phyloP scores from a whole-genome alignment of 2,329 filamentous ascomycete species.

The Ophidiomyces ophidiicola region DNA sequence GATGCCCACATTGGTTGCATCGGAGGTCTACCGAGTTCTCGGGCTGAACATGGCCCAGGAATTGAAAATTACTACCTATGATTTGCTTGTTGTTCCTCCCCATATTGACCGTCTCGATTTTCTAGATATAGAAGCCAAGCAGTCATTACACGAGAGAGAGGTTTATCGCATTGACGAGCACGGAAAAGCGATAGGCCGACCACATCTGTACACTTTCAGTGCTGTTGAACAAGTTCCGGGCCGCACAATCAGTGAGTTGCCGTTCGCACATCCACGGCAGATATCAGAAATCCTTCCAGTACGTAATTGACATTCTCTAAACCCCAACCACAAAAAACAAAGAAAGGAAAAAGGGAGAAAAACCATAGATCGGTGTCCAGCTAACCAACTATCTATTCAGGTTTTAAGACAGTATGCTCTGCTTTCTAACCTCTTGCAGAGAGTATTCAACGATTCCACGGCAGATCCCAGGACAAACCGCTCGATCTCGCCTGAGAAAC shows the following conservation, averaged over 20 bases:
- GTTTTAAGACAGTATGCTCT: conserved; percentile 36
- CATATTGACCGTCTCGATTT: conserved; percentile 17
- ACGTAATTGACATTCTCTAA: conserved; percentile 14
- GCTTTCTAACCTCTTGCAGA: conserved; percentile 30
- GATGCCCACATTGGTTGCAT: conserved; percentile 31
- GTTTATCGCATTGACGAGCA: conserved; percentile 25
- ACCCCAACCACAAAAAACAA: no score
- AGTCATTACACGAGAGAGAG: conserved; percentile 21
- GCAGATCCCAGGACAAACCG: conserved; percentile 13
- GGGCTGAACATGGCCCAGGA: conserved; percentile 31
- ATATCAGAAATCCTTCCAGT: conserved; percentile 34
- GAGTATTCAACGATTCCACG: conserved; percentile 22
- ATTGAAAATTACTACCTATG: conserved; percentile 30
- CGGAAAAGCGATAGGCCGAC: conserved; percentile 22
- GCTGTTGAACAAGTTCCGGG: conserved; percentile 32
- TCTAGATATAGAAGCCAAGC: conserved; percentile 23
- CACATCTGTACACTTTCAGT: conserved; percentile 35
- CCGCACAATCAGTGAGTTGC: conserved; percentile 31
- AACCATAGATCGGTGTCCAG: neutral
- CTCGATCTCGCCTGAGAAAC: conserved; percentile 11
- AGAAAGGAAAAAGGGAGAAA: no score
- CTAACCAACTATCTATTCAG: conserved; percentile 17
- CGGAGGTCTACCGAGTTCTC: conserved; percentile 31
- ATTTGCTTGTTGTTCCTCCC: conserved; percentile 27
- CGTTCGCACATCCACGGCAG: conserved; percentile 36